phyloP scores from a whole-genome alignment of 305 asterid species.

The Rubia balearica region DNA sequence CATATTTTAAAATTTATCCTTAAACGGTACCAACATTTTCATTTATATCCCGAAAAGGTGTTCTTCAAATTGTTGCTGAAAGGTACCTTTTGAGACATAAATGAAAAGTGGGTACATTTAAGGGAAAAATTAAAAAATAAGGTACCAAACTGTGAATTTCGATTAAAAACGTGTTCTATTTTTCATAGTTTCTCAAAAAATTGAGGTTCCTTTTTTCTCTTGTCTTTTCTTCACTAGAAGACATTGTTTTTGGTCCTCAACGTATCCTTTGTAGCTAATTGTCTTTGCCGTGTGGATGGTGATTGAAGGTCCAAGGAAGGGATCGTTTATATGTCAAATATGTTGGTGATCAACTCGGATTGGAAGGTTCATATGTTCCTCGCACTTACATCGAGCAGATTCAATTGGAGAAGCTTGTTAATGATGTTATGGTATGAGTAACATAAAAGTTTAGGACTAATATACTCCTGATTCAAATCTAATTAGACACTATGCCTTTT shows the following conservation, averaged over 20 bases:
- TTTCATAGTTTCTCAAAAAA: no score
- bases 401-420: conserved; percentile 88
- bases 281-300: conserved; percentile 12
- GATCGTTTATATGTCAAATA: conserved; percentile 72
- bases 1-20: no score
- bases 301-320: conserved; percentile 82
- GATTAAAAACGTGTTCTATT: no score
- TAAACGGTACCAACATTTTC: no score
- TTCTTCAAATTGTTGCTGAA: no score
- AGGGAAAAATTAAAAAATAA: no score
- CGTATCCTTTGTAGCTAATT: conserved; percentile 1
- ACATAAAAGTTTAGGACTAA: background rate
- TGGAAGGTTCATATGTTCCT: conserved; percentile 86
- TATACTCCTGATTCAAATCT: background rate
- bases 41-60: no score
- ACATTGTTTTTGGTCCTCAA: conserved; percentile 9
- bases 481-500: background rate
- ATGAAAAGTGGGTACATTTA: no score
- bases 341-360: conserved; percentile 73
- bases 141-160: no score
- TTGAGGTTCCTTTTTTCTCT: background rate
- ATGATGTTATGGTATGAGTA: conserved; percentile 79
- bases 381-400: conserved; percentile 96
- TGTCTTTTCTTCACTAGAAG: background rate
- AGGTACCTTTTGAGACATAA: no score